A percentile compares a stretch with the other conserved stretches of the same genome.
Conservation (phyloP, 805 yeast genomes). For the Ogataea glucozyma region DNA sequence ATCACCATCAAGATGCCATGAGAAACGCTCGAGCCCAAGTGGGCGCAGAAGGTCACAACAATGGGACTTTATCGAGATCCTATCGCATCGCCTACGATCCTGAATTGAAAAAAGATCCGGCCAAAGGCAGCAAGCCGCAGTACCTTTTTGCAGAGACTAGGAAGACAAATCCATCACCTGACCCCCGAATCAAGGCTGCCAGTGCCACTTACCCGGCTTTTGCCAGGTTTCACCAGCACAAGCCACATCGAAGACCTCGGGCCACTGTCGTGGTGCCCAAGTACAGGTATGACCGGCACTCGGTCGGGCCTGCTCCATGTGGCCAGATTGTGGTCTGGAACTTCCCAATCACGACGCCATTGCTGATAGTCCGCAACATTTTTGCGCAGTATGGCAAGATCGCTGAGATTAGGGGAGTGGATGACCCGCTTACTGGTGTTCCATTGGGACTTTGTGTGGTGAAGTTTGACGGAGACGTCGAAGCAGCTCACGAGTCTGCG, state of each 20-base stretch:
- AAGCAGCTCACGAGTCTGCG: constrained; percentile 50
- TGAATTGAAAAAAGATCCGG: constrained; percentile 41
- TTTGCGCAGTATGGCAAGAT: constrained; percentile 66
- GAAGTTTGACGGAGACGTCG: constrained; percentile 59
- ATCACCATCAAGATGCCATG: constrained; percentile 20
- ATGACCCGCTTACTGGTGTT: constrained; percentile 74
- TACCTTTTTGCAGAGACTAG: constrained; percentile 40
- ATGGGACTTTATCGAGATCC: constrained; percentile 9
- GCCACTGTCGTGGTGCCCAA: constrained; percentile 26
- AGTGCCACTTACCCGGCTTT: constrained; percentile 11
- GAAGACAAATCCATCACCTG: constrained; percentile 23
- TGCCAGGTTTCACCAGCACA: constrained; percentile 12
- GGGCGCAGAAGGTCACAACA: not conserved
- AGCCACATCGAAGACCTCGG: constrained; percentile 12
- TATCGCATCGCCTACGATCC: constrained; percentile 53
- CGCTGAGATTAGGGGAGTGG: constrained; percentile 55
- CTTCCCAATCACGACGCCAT: constrained; percentile 54
- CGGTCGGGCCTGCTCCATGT: constrained; percentile 74
- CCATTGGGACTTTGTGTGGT: constrained; percentile 74
- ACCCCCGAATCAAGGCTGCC: constrained; percentile 26
- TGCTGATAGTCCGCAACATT: constrained; percentile 47
- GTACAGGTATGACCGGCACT: constrained; percentile 62
- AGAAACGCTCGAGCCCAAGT: too few species aligned
- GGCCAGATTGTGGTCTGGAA: constrained; percentile 71
- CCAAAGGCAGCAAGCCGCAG: constrained; percentile 34